These are phyloP conservation scores for Sclerotinia borealis DNA, from an alignment of 2,329 filamentous ascomycete species.

Conservation along the genomic window DNA sequence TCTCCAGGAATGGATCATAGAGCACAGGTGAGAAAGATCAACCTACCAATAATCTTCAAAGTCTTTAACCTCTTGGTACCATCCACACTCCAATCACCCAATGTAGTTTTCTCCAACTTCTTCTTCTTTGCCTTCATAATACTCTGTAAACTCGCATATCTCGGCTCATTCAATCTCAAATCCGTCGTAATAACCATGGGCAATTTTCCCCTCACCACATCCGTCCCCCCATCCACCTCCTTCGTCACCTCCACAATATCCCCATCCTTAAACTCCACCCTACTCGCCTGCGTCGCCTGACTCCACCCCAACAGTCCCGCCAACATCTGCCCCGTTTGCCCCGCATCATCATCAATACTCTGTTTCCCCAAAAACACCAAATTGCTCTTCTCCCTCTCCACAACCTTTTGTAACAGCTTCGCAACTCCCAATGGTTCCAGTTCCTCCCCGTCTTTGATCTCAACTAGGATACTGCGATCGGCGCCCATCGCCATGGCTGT, in stretches of 20 bases:
- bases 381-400: conserved; percentile 80
- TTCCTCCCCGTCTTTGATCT: conserved; percentile 66
- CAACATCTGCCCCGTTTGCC: conserved; percentile 97
- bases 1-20: not conserved
- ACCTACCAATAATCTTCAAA: conserved; percentile 76
- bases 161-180: conserved; percentile 85
- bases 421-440: conserved; percentile 89
- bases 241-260: conserved; percentile 71
- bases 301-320: conserved; percentile 87
- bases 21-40: not conserved
- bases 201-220: conserved; percentile 79
- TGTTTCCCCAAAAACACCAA: conserved; percentile 94
- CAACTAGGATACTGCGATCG: conserved; percentile 84
- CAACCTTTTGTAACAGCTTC: conserved; percentile 77
- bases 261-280: conserved; percentile 66
- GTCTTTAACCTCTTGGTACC: conserved; percentile 75
- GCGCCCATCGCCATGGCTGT: conserved; percentile 99
- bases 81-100: conserved; percentile 76
- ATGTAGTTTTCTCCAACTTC: conserved; percentile 84
- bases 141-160: conserved; percentile 92
- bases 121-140: conserved; percentile 99
- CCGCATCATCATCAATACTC: conserved; percentile 93
- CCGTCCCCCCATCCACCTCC: conserved; percentile 92
- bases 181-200: conserved; percentile 95
- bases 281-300: conserved; percentile 89